phyloP scores from a whole-genome alignment of 179 eudicot genomes.

The Silene vulgaris region DNA sequence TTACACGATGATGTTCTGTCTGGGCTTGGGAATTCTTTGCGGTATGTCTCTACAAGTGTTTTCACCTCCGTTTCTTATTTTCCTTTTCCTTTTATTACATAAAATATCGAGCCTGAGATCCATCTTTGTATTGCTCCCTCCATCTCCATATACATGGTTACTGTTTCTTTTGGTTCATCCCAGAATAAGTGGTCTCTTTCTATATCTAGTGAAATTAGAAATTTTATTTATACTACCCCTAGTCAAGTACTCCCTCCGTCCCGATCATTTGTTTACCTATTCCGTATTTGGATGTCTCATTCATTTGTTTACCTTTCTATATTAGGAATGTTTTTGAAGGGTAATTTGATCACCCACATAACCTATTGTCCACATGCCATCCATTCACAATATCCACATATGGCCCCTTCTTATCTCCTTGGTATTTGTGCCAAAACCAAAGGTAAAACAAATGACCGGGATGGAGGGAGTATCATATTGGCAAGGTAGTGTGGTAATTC shows the following conservation, averaged over 20 bases:
- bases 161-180: background rate
- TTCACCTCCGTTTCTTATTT: background rate
- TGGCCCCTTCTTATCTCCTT: no score
- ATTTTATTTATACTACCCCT: background rate
- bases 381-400: no score
- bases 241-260: background rate
- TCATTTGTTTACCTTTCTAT: no score
- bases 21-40: constrained; percentile 85
- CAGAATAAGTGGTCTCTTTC: background rate
- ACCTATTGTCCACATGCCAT: no score
- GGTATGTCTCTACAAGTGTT: constrained; percentile 30
- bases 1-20: constrained; percentile 88
- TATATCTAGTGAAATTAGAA: background rate
- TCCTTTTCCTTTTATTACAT: background rate
- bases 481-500: background rate
- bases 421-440: no score
- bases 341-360: no score
- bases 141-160: background rate
- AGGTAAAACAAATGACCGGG: no score
- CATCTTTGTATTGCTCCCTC: background rate
- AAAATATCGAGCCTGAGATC: background rate
- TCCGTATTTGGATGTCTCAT: no score
- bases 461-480: background rate
- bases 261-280: no score
- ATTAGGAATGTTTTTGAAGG: no score